Conservation (phyloP, 75 land plant genomes). For the Cryptomeria japonica region DNA sequence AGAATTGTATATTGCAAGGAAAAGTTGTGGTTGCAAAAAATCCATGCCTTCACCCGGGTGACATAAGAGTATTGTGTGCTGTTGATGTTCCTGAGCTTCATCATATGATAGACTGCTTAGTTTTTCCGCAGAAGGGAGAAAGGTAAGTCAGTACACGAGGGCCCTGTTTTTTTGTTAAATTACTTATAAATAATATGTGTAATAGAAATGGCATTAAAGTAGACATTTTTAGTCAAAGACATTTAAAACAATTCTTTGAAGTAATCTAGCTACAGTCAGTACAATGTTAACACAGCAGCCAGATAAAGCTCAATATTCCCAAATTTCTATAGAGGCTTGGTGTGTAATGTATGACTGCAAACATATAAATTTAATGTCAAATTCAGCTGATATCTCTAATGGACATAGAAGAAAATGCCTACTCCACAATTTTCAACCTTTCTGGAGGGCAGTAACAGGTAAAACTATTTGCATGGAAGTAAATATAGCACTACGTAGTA, state of each 20-base stretch:
- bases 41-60: constrained; percentile 96
- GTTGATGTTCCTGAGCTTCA: constrained; percentile 26
- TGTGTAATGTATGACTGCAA: background rate
- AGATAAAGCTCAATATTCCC: background rate
- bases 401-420: background rate
- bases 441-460: background rate
- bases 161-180: background rate
- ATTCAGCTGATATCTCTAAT: background rate
- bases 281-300: background rate
- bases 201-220: background rate
- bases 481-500: background rate
- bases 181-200: background rate
- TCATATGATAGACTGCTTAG: constrained; percentile 71
- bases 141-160: constrained; percentile 33
- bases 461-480: background rate
- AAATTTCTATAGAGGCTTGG: background rate
- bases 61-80: constrained; percentile 79
- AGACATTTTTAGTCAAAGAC: background rate
- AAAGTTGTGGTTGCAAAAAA: constrained; percentile 85
- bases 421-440: background rate
- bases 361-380: background rate
- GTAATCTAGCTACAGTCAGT: background rate
- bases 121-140: constrained; percentile 86
- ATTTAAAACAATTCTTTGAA: background rate
- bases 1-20: constrained; percentile 20